These are phyloP conservation scores for Glebionis coronaria DNA, from an alignment of 129 eudicot species.

Conservation along the genomic window DNA sequence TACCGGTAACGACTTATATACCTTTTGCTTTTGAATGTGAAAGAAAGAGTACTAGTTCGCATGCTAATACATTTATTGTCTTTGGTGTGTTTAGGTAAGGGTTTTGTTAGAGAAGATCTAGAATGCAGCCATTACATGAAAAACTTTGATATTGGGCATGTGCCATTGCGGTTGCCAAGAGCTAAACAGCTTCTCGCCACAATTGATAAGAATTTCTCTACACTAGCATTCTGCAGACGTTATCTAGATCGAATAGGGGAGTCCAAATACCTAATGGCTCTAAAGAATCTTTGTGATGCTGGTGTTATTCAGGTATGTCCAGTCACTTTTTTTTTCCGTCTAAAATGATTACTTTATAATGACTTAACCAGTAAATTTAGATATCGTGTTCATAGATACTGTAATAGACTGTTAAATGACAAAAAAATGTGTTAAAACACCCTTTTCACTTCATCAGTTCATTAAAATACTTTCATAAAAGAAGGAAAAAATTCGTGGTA, in stretches of 20 bases:
- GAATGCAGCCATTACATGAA: conserved; percentile 99
- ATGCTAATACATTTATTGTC: neutral
- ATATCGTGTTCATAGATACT: too few relatives aligned
- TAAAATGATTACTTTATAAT: too few relatives aligned
- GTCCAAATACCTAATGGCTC: conserved; percentile 94
- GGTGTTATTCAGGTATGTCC: conserved; percentile 87
- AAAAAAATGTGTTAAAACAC: too few relatives aligned
- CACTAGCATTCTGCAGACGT: conserved; percentile 97
- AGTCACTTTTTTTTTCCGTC: neutral
- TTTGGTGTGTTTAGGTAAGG: conserved; percentile 62
- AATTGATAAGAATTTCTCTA: conserved; percentile 86
- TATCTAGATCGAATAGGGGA: conserved; percentile 96
- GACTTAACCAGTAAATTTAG: too few relatives aligned
- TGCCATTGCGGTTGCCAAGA: conserved; percentile 89
- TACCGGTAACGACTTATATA: conserved; percentile 51
- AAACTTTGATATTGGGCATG: conserved; percentile 88
- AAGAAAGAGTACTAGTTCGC: neutral
- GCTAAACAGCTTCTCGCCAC: conserved; percentile 95
- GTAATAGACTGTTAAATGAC: too few relatives aligned
- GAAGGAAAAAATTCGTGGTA: too few relatives aligned
- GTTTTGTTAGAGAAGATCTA: conserved; percentile 90
- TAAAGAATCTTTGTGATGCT: conserved; percentile 96
- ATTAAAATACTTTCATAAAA: too few relatives aligned
- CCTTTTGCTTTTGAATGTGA: neutral
- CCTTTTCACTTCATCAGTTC: too few relatives aligned